Evolutionary conservation across 1,139 yeast species (phyloP).

Genomic region (Geotrichum cucujoidarum): DNA sequence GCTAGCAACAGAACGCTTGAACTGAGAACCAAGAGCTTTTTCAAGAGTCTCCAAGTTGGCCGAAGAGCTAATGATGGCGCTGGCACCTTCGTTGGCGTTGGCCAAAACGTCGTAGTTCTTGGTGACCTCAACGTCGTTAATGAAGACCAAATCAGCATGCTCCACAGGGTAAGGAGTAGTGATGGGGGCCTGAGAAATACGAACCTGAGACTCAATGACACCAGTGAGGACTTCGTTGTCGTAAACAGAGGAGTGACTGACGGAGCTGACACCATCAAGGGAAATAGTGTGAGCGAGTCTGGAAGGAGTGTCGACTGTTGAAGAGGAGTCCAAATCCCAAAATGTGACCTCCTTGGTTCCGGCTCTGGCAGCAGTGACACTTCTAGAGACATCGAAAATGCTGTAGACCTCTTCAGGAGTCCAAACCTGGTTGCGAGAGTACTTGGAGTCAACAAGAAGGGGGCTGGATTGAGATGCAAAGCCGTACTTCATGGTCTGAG

Average conservation of each 20-base stretch:
- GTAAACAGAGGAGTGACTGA: conserved; percentile 57
- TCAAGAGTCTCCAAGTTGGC: conserved; percentile 43
- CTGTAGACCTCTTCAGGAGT: conserved; percentile 26
- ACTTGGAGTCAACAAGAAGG: conserved; percentile 32
- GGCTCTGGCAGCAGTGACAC: conserved; percentile 20
- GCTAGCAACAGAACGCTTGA: conserved; percentile 52
- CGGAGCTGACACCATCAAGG: conserved; percentile 51
- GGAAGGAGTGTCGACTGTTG: conserved; percentile 49
- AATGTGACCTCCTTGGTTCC: conserved; percentile 44
- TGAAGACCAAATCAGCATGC: conserved; percentile 57
- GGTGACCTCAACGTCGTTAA: conserved; percentile 56
- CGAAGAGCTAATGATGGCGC: conserved; percentile 48
- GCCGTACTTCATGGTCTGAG: conserved; percentile 45
- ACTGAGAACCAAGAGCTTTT: conserved; percentile 49
- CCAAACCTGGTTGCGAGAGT: conserved; percentile 29
- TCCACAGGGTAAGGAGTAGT: conserved; percentile 44
- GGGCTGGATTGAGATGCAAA: conserved; percentile 27
- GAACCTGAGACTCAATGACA: conserved; percentile 69
- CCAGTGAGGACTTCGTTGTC: conserved; percentile 75
- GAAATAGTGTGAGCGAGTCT: conserved; percentile 70
- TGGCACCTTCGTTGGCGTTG: conserved; percentile 54
- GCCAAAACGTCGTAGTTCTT: conserved; percentile 56
- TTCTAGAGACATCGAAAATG: conserved; percentile 24
- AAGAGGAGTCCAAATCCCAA: conserved; percentile 44
- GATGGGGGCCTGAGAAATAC: conserved; percentile 38